Evolutionary conservation across 768 basidiomycete genomes (phyloP).

Genomic region (Xanthoconium stramineum): DNA sequence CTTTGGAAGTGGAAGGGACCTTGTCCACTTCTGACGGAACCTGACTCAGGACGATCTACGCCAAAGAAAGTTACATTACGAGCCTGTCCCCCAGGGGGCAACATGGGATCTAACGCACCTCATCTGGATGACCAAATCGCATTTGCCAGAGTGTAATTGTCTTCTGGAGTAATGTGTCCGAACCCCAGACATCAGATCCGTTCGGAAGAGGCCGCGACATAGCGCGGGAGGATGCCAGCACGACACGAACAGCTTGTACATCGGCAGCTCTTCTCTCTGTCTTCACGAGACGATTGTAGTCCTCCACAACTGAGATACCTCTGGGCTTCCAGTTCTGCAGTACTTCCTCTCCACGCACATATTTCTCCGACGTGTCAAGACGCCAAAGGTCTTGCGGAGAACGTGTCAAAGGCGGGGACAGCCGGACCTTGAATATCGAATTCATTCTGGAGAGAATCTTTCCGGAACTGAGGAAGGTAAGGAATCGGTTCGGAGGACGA

Average conservation of each 20-base stretch:
- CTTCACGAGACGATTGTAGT: slow-evolving; percentile 68
- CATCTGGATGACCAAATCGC: slow-evolving; percentile 69
- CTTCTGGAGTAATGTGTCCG: slow-evolving; percentile 61
- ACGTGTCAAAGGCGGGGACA: slow-evolving; percentile 82
- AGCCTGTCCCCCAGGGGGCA: background rate
- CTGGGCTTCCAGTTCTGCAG: slow-evolving; percentile 84
- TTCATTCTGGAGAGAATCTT: slow-evolving; percentile 78
- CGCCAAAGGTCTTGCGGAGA: slow-evolving; percentile 91
- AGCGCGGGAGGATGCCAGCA: slow-evolving; percentile 54
- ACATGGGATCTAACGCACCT: slow-evolving; percentile 46
- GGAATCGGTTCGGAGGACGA: slow-evolving; percentile 72
- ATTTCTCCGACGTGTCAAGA: slow-evolving; percentile 91
- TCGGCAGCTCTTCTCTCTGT: slow-evolving; percentile 79
- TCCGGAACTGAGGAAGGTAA: slow-evolving; percentile 72
- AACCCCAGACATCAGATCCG: slow-evolving; percentile 59
- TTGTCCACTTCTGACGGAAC: slow-evolving; percentile 58
- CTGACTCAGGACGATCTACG: slow-evolving; percentile 76
- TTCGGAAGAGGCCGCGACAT: slow-evolving; percentile 44
- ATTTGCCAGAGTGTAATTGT: slow-evolving; percentile 82
- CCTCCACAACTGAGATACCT: slow-evolving; percentile 85
- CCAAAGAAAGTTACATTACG: slow-evolving; percentile 13
- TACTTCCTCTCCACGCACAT: slow-evolving; percentile 88
- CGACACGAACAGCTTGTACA: slow-evolving; percentile 82
- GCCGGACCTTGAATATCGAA: slow-evolving; percentile 76
- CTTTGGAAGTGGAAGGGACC: slow-evolving; percentile 9